Conservation (phyloP, 768 basidiomycete genomes). For the Tulasnella sp. region DNA sequence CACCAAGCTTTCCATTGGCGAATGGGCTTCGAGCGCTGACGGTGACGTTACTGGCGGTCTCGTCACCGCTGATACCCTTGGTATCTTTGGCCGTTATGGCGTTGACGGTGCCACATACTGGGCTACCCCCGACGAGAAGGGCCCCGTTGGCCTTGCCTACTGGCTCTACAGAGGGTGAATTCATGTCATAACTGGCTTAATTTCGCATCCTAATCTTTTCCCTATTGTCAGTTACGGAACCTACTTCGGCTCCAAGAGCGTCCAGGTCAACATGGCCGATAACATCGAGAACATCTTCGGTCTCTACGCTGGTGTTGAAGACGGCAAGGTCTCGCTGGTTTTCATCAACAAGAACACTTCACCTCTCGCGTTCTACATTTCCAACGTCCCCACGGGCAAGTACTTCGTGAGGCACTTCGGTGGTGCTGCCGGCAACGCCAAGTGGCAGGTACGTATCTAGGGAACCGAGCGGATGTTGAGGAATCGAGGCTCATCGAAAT, state of each 20-base stretch:
- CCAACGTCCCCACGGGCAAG: constrained; percentile 45
- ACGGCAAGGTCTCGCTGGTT: constrained; percentile 43
- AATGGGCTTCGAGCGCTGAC: constrained; percentile 50
- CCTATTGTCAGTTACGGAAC: constrained; percentile 41
- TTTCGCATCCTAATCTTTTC: neutral
- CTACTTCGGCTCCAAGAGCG: constrained; percentile 45
- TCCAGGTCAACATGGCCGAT: constrained; percentile 45
- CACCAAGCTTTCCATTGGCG: constrained; percentile 52
- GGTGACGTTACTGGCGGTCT: constrained; percentile 53
- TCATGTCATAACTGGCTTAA: neutral
- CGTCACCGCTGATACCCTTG: constrained; percentile 49
- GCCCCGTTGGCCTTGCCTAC: constrained; percentile 51
- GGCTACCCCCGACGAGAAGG: constrained; percentile 46
- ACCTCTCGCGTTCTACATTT: constrained; percentile 42
- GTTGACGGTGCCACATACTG: constrained; percentile 54
- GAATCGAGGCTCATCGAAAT: constrained; percentile 3
- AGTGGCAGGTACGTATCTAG: constrained; percentile 47
- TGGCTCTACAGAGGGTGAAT: constrained; percentile 53
- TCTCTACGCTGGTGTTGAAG: constrained; percentile 47
- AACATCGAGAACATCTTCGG: constrained; percentile 43
- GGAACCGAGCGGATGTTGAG: neutral
- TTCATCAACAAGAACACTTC: constrained; percentile 51
- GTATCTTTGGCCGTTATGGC: constrained; percentile 50
- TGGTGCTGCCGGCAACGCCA: constrained; percentile 49
- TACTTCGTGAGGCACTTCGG: constrained; percentile 58